Evolutionary conservation across 2,329 filamentous ascomycete genomes (phyloP).

Genomic region (Ramularia endophylla): DNA sequence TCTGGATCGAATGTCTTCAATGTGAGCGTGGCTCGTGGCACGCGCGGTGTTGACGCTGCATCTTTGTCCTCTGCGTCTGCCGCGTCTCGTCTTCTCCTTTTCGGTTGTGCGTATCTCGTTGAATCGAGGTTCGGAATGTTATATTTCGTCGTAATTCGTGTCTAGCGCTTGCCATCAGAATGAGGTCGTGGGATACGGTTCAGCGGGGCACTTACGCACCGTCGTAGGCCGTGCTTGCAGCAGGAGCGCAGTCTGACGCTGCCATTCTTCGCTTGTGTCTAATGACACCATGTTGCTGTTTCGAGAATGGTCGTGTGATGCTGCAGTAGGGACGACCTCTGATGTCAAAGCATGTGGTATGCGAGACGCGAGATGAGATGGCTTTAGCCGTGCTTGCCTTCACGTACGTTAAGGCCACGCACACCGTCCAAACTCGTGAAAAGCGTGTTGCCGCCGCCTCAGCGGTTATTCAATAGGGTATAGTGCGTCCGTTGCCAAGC

Average conservation of each 20-base stretch:
- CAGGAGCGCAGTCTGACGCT: conserved; percentile 78
- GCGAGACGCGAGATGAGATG: too few species aligned
- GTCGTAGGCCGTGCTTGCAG: conserved; percentile 79
- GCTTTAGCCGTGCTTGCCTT: too few species aligned
- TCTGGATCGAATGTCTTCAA: conserved; percentile 86
- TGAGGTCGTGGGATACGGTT: conserved; percentile 2
- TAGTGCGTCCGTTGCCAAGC: too few species aligned
- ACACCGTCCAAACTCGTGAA: too few species aligned
- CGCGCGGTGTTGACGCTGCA: conserved; percentile 33
- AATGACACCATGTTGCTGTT: conserved; percentile 64
- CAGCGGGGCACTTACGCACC: conserved; percentile 47
- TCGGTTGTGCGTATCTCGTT: conserved; percentile 26
- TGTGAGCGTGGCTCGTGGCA: conserved; percentile 63
- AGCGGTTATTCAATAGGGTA: too few species aligned
- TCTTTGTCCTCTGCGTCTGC: conserved; percentile 18
- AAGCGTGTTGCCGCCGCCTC: too few species aligned
- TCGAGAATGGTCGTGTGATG: background rate
- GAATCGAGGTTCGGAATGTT: conserved; percentile 48
- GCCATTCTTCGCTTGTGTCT: conserved; percentile 80
- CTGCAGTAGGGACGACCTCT: too few species aligned
- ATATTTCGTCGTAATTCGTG: conserved; percentile 90
- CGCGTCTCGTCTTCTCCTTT: conserved; percentile 22
- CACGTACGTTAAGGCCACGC: too few species aligned
- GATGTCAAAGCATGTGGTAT: too few species aligned
- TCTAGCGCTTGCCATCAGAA: conserved; percentile 47